These are phyloP conservation scores for Lunularia cruciata DNA, from an alignment of 225 moss, liverwort and hornwort species.

Conservation along the genomic window DNA sequence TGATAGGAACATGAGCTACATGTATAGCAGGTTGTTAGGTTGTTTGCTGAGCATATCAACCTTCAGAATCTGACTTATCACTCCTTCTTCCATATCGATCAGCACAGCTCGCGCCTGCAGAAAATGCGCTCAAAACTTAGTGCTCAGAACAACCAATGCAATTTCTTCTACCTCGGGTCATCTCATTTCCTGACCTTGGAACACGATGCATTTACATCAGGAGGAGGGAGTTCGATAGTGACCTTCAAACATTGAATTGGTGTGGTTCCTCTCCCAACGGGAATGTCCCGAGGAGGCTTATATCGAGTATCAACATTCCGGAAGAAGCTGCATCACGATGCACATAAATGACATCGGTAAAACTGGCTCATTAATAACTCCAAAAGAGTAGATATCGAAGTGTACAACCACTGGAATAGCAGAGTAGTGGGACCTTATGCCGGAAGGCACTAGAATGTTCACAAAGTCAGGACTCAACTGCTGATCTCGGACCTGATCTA, in stretches of 20 bases:
- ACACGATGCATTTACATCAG: neutral
- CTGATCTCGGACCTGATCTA: neutral
- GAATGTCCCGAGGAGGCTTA: conserved; percentile 58
- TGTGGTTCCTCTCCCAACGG: conserved; percentile 44
- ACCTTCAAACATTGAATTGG: conserved; percentile 80
- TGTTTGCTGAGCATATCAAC: too few relatives aligned
- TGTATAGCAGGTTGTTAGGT: too few relatives aligned
- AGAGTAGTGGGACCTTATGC: too few relatives aligned
- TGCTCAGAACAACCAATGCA: too few relatives aligned
- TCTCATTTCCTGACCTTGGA: too few relatives aligned
- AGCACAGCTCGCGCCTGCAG: conserved; percentile 85
- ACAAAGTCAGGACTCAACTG: too few relatives aligned
- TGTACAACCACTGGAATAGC: too few relatives aligned
- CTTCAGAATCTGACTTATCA: conserved; percentile 75
- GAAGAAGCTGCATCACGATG: conserved; percentile 62
- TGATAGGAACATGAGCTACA: too few relatives aligned
- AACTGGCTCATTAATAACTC: neutral
- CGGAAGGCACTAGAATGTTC: too few relatives aligned
- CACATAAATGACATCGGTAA: neutral
- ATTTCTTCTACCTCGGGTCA: too few relatives aligned
- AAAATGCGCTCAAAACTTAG: neutral
- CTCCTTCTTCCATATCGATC: conserved; percentile 96
- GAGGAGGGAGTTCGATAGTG: neutral
- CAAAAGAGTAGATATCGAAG: neutral
- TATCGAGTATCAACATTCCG: conserved; percentile 79